phyloP scores from a whole-genome alignment of 2,329 filamentous ascomycete genomes.

The Emmonsia crescens region DNA sequence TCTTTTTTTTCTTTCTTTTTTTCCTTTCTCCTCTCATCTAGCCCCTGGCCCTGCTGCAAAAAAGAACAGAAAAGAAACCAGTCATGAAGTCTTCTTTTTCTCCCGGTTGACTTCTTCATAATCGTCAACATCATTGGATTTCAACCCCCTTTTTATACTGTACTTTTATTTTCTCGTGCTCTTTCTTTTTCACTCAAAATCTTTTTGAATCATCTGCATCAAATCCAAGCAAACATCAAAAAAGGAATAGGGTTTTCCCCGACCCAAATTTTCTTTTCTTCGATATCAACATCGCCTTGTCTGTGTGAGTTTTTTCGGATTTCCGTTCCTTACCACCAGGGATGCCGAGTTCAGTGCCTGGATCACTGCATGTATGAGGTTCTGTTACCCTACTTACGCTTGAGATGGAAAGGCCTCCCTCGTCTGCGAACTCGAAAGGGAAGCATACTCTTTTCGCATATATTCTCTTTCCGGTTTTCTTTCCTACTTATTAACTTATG shows the following conservation, averaged over 20 bases:
- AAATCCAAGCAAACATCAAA: background rate
- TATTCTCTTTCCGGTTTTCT: background rate
- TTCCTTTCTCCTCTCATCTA: background rate
- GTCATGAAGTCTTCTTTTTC: background rate
- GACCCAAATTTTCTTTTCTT: background rate
- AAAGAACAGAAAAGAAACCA: too few relatives aligned
- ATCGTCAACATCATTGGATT: background rate
- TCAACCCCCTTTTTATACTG: background rate
- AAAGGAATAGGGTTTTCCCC: background rate
- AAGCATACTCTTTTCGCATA: background rate
- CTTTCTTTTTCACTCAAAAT: background rate
- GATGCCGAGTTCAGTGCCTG: too few relatives aligned
- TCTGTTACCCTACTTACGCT: too few relatives aligned
- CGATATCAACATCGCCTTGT: background rate
- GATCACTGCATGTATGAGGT: too few relatives aligned
- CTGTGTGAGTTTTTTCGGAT: too few relatives aligned
- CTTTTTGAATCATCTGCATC: background rate
- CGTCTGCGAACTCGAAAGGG: too few relatives aligned
- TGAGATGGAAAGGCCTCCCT: too few relatives aligned
- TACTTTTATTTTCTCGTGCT: background rate
- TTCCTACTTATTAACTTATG: background rate
- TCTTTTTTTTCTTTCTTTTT: background rate
- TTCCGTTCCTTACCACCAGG: too few relatives aligned
- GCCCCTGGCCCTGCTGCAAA: background rate
- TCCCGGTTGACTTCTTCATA: background rate